Base-by-base conservation (phyloP, 352 stramenopile species). In the Globisporangium carolinianum region DNA sequence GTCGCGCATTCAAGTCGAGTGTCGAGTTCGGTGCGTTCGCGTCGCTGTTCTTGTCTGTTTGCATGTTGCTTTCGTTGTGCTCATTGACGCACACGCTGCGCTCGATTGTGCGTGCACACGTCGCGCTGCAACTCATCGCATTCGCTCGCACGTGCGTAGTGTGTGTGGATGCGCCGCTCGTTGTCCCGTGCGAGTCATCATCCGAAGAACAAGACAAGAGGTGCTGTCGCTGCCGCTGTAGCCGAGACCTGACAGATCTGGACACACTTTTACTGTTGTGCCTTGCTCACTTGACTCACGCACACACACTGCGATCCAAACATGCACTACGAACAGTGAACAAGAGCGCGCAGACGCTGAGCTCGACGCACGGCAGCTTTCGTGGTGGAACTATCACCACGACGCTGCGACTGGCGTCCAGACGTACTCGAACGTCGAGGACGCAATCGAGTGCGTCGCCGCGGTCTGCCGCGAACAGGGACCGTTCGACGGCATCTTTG, bases 401-500 rank as follows among this genome's bases (percentile, higher is more conserved):
- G 72, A 86, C 53, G 64, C 75, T 17, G 62, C 74, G 4, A 72
- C 72, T 7, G 75, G 73, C 1, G 56, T 67, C n/a, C 70, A 74
- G 51, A 58, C 63, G n/a, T 70, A 83, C 51, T 65, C 69, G 6
- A 62, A 73, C 2, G 72, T 93, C 45, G 65, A 83, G 5, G 81
- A 91, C 52, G 67, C 81, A 2, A 71, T 92, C 38, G 79, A 82
- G 5, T 93, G 89, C 58, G 53, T 95, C 8, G 73, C 66, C 7
- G 65, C 66, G 17, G 78, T 92, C 39, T 75, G 76, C 43, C 71
- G 71, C 37, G 80, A 76, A 18, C 79, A 93, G 47, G 83, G 83
- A 15, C 86, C 86, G 10, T 95, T 95, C 54, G 75, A 94, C 45
- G 86, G 86, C 36, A 73, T 95, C 46, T 90, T 93, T 43, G 85